Evolutionary conservation across 2,329 filamentous ascomycete species (phyloP).

Genomic region (Malbranchea cinnamomea): DNA sequence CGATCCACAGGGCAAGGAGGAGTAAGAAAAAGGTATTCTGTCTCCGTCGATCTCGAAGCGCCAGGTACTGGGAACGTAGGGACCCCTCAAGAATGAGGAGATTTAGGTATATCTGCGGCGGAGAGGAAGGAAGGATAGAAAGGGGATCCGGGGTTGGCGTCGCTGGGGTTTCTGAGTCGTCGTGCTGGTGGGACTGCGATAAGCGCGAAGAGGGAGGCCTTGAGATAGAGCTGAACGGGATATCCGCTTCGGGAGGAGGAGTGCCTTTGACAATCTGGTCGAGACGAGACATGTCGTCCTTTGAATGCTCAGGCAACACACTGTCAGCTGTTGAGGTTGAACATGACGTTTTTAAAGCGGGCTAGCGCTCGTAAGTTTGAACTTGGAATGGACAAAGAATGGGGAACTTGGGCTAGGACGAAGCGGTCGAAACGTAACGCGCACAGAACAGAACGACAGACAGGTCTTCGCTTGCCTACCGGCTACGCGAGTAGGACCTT

Average conservation of each 20-base stretch:
- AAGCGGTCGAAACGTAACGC: too few species aligned
- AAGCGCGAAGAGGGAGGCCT: conserved; percentile 22
- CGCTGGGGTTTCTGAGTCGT: conserved; percentile 2
- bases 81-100: conserved; percentile 92
- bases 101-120: conserved; percentile 95
- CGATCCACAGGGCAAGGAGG: conserved; percentile 64
- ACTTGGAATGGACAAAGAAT: too few species aligned
- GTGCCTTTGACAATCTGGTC: conserved; percentile 90
- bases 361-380: too few species aligned
- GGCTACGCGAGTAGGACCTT: too few species aligned
- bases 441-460: too few species aligned
- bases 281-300: conserved; percentile 47
- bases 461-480: too few species aligned
- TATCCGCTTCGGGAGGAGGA: conserved; percentile 46
- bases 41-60: conserved; percentile 69
- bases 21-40: conserved; percentile 88
- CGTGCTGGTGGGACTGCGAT: conserved; percentile 2
- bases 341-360: too few species aligned
- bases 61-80: conserved; percentile 81
- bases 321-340: too few species aligned
- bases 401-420: too few species aligned
- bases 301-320: too few species aligned
- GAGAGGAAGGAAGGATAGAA: conserved; percentile 70
- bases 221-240: conserved; percentile 29
- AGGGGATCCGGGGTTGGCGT: conserved; percentile 48